Percentiles rank a stretch among this genome's conserved stretches.
Evolutionary conservation across 2,329 filamentous ascomycete genomes (phyloP).

Genomic region (Pestalotiopsis sp.): DNA sequence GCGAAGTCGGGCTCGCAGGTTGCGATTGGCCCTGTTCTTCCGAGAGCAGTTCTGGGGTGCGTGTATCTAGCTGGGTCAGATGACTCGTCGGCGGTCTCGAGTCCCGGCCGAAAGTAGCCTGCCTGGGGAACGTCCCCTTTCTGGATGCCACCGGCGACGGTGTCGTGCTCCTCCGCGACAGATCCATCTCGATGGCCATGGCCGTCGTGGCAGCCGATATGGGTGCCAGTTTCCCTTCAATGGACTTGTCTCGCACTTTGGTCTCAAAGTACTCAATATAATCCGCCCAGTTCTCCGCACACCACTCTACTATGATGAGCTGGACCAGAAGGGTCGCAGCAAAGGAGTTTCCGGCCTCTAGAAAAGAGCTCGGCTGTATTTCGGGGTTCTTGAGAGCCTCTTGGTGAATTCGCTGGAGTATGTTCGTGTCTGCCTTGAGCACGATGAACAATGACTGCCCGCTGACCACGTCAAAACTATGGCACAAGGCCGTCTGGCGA

Average conservation of each 20-base stretch:
- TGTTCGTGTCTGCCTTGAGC: slow-evolving; percentile 22
- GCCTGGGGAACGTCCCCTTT: slow-evolving; percentile 5
- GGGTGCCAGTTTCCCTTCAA: slow-evolving; percentile 17
- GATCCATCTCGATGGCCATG: slow-evolving; percentile 7
- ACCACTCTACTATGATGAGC: slow-evolving; percentile 23
- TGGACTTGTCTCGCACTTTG: slow-evolving; percentile 6
- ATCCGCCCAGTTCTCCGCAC: slow-evolving; percentile 21
- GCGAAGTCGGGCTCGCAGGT: neutral
- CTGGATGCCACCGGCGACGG: neutral
- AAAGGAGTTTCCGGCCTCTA: slow-evolving; percentile 17
- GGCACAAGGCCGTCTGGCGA: slow-evolving; percentile 21
- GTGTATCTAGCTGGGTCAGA: neutral
- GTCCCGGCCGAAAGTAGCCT: slow-evolving; percentile 11
- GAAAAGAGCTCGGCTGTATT: neutral
- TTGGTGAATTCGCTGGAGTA: slow-evolving; percentile 19
- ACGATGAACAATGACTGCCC: slow-evolving; percentile 22
- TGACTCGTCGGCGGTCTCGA: slow-evolving; percentile 7
- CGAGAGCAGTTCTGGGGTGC: neutral
- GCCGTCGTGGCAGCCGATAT: slow-evolving; percentile 16
- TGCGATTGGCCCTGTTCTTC: neutral
- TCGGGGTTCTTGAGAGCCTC: slow-evolving; percentile 10
- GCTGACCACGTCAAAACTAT: slow-evolving; percentile 22
- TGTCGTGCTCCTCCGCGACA: slow-evolving; percentile 11
- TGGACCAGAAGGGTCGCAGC: slow-evolving; percentile 18
- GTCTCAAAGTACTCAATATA: slow-evolving; percentile 22